Evolutionary conservation across 169 alveolate species (phyloP).

Genomic region (Prorocentrum cordatum): DNA sequence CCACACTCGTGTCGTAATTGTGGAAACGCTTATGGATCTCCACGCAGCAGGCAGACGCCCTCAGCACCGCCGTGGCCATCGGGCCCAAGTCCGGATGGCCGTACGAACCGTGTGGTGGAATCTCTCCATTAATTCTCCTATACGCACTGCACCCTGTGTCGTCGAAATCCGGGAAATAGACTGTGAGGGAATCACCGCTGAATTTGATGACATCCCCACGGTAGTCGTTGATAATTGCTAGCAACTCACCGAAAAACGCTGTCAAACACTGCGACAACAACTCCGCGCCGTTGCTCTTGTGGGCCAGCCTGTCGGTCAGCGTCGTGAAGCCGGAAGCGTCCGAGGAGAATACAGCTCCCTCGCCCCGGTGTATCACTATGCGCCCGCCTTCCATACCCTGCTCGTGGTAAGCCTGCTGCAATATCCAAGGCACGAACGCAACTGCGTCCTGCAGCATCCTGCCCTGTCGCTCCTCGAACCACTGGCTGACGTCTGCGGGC

Average conservation of each 20-base stretch:
- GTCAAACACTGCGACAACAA: conserved; percentile 40
- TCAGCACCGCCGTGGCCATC: conserved; percentile 62
- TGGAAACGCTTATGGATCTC: conserved; percentile 69
- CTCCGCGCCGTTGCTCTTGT: conserved; percentile 74
- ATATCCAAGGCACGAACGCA: background rate
- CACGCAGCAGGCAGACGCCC: conserved; percentile 74
- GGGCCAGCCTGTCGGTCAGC: conserved; percentile 72
- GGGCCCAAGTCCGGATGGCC: background rate
- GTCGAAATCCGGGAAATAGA: conserved; percentile 4
- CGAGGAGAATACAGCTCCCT: conserved; percentile 73
- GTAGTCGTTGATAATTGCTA: conserved; percentile 70
- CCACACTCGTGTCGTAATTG: conserved; percentile 46
- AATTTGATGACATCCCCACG: conserved; percentile 80
- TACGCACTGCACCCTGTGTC: too few species aligned
- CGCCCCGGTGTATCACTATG: background rate
- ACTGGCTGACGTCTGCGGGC: too few species aligned
- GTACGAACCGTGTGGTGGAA: background rate
- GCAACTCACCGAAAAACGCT: conserved; percentile 74
- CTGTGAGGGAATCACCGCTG: conserved; percentile 72
- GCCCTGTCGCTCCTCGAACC: background rate
- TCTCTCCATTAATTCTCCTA: background rate
- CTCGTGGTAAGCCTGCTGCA: background rate
- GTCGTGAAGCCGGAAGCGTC: conserved; percentile 77
- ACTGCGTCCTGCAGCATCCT: background rate
- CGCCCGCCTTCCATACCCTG: background rate